A percentile compares a stretch with the other conserved stretches of the same genome.
These are phyloP conservation scores for Microbotryum lychnidis-dioicae DNA, from an alignment of 1,284 basidiomycete species.

Conservation along the genomic window DNA sequence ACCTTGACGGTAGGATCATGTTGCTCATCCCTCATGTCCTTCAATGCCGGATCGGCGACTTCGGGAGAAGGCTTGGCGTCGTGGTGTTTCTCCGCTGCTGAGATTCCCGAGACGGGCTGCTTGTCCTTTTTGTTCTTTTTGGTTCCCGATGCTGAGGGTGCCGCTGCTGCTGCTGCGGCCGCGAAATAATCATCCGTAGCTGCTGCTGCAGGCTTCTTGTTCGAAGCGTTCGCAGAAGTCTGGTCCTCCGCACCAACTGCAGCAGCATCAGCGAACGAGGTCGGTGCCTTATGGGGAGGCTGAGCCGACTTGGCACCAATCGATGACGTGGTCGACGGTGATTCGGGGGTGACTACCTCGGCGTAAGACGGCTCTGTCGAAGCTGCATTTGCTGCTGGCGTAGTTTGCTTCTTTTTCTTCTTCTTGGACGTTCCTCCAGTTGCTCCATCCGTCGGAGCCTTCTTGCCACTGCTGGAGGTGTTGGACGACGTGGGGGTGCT, in stretches of 20 bases:
- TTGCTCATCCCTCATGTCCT: constrained; percentile 25
- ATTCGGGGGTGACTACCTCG: too few species aligned
- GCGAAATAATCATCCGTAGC: too few species aligned
- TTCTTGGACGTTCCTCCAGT: constrained; percentile 5
- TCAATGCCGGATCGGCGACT: not conserved
- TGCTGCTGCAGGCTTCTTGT: too few species aligned
- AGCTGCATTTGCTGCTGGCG: not conserved
- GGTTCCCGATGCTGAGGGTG: too few species aligned
- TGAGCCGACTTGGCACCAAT: too few species aligned
- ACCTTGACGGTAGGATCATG: constrained; percentile 7
- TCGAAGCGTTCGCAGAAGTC: too few species aligned
- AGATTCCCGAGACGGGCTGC: not conserved
- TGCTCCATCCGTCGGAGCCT: not conserved
- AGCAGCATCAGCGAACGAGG: too few species aligned
- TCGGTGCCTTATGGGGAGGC: too few species aligned
- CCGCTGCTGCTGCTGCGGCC: too few species aligned
- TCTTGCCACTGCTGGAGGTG: not conserved
- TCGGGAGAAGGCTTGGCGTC: not conserved
- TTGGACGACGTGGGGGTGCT: not conserved
- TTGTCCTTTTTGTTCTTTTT: constrained; percentile 4
- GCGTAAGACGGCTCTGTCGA: too few species aligned
- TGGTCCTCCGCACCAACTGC: too few species aligned
- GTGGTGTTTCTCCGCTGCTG: not conserved
- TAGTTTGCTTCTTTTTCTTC: constrained; percentile 4
- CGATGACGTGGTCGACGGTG: too few species aligned